phyloP scores from a whole-genome alignment of 148 eudicot genomes.

The Suaeda aralocaspica region DNA sequence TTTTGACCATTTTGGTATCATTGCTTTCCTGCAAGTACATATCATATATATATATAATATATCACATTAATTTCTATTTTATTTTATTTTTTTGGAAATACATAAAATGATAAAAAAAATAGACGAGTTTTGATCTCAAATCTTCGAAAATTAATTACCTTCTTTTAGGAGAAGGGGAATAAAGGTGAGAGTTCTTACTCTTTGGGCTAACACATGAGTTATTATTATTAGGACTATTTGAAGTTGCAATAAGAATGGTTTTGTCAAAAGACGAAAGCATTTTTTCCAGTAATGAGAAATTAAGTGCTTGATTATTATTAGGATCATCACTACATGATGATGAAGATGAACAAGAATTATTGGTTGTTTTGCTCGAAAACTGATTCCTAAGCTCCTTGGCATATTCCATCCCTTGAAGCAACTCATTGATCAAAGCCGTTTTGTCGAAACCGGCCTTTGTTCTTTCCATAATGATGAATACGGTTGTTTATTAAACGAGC shows the following conservation, averaged over 20 bases:
- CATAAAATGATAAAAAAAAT: not conserved
- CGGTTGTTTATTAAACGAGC: not conserved
- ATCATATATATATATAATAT: too few relatives aligned
- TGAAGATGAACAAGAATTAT: constrained; percentile 5
- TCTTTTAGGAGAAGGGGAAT: constrained; percentile 32
- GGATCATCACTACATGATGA: constrained; percentile 12
- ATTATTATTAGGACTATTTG: not conserved
- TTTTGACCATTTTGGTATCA: constrained; percentile 43
- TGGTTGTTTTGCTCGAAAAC: constrained; percentile 10
- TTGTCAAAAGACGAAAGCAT: constrained; percentile 55
- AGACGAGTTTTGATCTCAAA: not conserved
- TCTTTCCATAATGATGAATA: constrained; percentile 25
- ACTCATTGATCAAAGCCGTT: constrained; percentile 38
- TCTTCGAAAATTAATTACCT: constrained; percentile 34
- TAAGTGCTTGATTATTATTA: constrained; percentile 19
- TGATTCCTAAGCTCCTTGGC: constrained; percentile 44
- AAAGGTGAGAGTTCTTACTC: constrained; percentile 26
- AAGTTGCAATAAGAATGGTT: constrained; percentile 38
- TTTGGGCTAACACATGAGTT: constrained; percentile 27
- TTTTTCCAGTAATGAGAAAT: constrained; percentile 35
- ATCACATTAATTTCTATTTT: too few relatives aligned
- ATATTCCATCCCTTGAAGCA: constrained; percentile 50
- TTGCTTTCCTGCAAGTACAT: constrained; percentile 57
- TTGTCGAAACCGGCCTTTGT: constrained; percentile 15
- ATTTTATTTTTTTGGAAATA: not conserved